These are phyloP conservation scores for Cryphonectria nitschkei DNA, from an alignment of 2,329 filamentous ascomycete genomes.

Conservation along the genomic window DNA sequence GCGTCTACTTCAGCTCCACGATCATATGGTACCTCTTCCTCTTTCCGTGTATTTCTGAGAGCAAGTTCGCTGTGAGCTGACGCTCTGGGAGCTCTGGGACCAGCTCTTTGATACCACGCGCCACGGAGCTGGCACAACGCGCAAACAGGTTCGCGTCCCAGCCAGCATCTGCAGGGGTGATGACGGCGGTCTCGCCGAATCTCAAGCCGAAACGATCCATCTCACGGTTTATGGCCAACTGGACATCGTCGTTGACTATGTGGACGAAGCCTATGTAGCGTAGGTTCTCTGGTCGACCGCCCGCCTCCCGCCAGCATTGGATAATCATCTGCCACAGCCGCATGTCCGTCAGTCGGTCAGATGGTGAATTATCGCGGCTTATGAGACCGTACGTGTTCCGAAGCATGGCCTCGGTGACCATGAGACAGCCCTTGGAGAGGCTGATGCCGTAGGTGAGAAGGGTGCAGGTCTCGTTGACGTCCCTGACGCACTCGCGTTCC, in stretches of 20 bases:
- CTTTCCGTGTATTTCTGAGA: not conserved
- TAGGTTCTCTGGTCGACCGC: not conserved
- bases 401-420: not conserved
- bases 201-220: not conserved
- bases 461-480: not conserved
- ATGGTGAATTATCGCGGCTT: not conserved
- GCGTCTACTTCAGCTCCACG: not conserved
- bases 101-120: not conserved
- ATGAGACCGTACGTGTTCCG: not conserved
- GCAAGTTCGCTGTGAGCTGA: not conserved
- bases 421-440: not conserved
- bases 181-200: not conserved
- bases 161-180: not conserved
- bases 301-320: not conserved
- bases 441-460: not conserved
- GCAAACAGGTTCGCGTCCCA: slow-evolving; percentile 4
- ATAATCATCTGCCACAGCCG: slow-evolving; percentile 11
- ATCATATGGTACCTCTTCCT: not conserved
- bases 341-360: not conserved
- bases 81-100: not conserved
- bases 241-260: not conserved
- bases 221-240: not conserved
- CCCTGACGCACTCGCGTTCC: not conserved
- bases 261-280: slow-evolving; percentile 5
- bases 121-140: slow-evolving; percentile 3